Base-by-base conservation (phyloP, 169 alveolate species). In the Cryptosporidium felis region DNA sequence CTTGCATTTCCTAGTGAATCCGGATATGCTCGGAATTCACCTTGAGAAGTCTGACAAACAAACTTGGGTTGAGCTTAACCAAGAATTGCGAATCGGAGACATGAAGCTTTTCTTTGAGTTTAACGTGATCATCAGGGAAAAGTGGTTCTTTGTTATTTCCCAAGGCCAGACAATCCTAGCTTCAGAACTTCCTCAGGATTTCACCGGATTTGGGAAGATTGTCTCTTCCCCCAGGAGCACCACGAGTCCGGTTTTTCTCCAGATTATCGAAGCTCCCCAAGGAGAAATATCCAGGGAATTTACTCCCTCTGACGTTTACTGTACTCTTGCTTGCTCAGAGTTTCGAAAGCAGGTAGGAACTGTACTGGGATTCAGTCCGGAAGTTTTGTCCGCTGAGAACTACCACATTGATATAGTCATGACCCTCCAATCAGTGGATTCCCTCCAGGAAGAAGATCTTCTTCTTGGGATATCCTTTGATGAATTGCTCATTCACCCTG, bases 21-120 rank as follows among this genome's bases (percentile, higher is more conserved):
- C 82, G 8, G 74, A 74, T 10, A 53, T 56, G 65, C 18, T 74
- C 40, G 82, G 82, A 5, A 34, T 74, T 3, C 41, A 65, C 36
- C 26, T 46, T 5, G 82, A 51, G 3, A 34, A 53, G 6, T 18
- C 45, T 5, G 10, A 12, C n/a, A 14, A 9, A 2, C 82, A 74
- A 32, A 34, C 26, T 18, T 74, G 82, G 82, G 82, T 65, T 1
- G 30, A 36, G 26, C 32, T 74, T n/a, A 45, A 30, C 0, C 32
- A 53, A 6, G 34, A 51, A 5, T 6, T 21, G 8, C 58, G 41
- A 5, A 36, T 74, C 16, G 67, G 67, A 0, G 56, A 74, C 23
- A 74, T 74, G 82, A 53, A 36, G 18, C 56, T 51, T 34, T 53
- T 34, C 23, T 74, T 38, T 40, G 61, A 74, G 16, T 34, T 74